Base-by-base conservation (phyloP, 2,329 filamentous ascomycete genomes). In the Teratosphaeria zuluensis region DNA sequence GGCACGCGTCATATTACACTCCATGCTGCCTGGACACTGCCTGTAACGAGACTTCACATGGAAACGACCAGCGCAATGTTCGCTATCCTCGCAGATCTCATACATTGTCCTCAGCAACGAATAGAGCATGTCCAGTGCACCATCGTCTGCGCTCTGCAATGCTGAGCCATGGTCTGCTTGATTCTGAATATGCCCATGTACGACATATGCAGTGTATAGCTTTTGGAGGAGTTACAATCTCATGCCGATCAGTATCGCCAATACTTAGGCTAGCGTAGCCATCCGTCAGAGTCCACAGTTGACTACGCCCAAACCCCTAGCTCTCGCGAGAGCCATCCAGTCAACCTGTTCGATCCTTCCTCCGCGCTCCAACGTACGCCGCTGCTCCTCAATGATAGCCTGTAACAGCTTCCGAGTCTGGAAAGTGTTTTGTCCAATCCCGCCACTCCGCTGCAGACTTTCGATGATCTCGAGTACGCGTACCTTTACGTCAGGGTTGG, bases 241-340 rank as follows among this genome's bases (percentile, higher is more conserved):
- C 38, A 46, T n/a, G 12, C 38, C 16, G 16, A 46, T 16, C 38
- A 46, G 11, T 16, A 16, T 6, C 2, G 38, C n/a, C 8, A 48
- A 19, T 19, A 8, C 2, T 1, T n/a, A 7, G 9, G 51, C 51
- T 48, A 8, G 42, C 9, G 1, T 9, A 2, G 12, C 42, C 42
- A 24, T 14, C 32, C 24, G 12, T 76, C 65, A 80, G 63, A 81
- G 70, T 30, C 78, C 77, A 70, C 80, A 81, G 66, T 79, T 80
- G 3, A 82, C 78, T 57, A 82, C 72, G 56, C 74, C 72, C 63
- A 80, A 63, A 5, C 76, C 75, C 58, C 73, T 71, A 58, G 76
- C 72, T 52, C 71, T 69, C 68, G 81, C 76, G 19, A 81, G 64
- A 30, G 75, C 72, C 28, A 78, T 65, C 80, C 81, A 83, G 61